Evolutionary conservation across 495 filamentous ascomycete species (phyloP).

Genomic region (Penicillium canariense): DNA sequence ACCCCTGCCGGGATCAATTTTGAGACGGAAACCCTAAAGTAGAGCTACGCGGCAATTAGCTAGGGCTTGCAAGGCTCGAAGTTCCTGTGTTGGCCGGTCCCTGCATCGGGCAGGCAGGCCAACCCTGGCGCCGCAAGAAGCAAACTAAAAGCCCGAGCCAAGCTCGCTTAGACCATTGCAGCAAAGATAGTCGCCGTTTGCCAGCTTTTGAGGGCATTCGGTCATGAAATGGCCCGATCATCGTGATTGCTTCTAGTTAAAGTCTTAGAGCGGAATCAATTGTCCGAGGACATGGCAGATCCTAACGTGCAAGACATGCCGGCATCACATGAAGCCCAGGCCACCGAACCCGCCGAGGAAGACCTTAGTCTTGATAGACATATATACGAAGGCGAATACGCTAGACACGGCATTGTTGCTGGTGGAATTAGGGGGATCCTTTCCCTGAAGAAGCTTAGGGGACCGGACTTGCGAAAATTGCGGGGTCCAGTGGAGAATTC

Average conservation of each 20-base stretch:
- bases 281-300: neutral
- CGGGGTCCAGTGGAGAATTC: neutral
- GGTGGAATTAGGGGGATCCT: neutral
- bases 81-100: slow-evolving; percentile 18
- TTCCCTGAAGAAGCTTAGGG: neutral
- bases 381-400: slow-evolving; percentile 10
- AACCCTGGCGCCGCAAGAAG: neutral
- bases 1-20: too few species aligned
- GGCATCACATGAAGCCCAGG: slow-evolving; percentile 13
- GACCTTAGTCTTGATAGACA: slow-evolving; percentile 1
- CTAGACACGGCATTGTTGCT: neutral
- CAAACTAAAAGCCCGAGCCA: slow-evolving; percentile 1
- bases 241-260: neutral
- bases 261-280: neutral
- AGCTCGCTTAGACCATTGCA: slow-evolving; percentile 25
- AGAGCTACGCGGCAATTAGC: too few species aligned
- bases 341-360: slow-evolving; percentile 3
- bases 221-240: neutral
- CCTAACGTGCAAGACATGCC: neutral
- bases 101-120: neutral
- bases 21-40: too few species aligned
- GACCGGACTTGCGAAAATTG: neutral
- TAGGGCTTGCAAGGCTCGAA: too few species aligned
- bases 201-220: slow-evolving; percentile 12
- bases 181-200: slow-evolving; percentile 23